Conservation (phyloP, 2,329 filamentous ascomycete genomes). For the Chaetomiaceae sp. region DNA sequence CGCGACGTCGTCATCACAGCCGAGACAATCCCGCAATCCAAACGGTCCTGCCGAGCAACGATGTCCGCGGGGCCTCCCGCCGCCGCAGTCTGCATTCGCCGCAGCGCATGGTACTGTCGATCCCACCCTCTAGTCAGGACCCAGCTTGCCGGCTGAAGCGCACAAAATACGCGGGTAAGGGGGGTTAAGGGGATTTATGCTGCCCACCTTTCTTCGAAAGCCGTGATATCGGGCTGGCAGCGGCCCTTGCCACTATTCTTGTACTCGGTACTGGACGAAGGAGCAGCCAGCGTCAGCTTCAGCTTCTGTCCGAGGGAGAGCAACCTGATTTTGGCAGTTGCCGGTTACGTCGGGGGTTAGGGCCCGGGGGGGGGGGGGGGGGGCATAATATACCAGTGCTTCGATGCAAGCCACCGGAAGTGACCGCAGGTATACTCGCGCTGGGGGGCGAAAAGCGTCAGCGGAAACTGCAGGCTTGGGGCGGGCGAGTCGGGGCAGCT, state of each 20-base stretch:
- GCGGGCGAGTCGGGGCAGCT: neutral
- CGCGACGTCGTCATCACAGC: too few relatives aligned
- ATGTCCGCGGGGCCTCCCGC: too few relatives aligned
- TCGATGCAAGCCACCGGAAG: constrained; percentile 5
- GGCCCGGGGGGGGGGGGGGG: too few relatives aligned
- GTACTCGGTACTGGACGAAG: constrained; percentile 2
- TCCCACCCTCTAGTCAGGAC: too few relatives aligned
- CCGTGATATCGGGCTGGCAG: constrained; percentile 5
- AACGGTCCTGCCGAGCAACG: too few relatives aligned
- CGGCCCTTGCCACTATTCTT: neutral
- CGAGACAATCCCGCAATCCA: too few relatives aligned
- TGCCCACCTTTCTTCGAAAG: constrained; percentile 12
- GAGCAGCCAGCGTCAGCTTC: too few relatives aligned
- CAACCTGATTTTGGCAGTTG: too few relatives aligned
- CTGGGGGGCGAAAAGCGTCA: neutral
- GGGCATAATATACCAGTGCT: constrained; percentile 6
- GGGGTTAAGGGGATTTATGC: neutral
- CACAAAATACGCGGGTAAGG: too few relatives aligned
- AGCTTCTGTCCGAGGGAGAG: too few relatives aligned
- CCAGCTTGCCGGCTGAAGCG: too few relatives aligned
- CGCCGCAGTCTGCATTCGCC: constrained; percentile 9
- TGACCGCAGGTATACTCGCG: constrained; percentile 12
- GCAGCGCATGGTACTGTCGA: constrained; percentile 5
- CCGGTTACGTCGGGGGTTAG: too few relatives aligned
- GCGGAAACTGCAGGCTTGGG: neutral